Base-by-base conservation (phyloP, 169 alveolate species). In the Eimeria maxima region DNA sequence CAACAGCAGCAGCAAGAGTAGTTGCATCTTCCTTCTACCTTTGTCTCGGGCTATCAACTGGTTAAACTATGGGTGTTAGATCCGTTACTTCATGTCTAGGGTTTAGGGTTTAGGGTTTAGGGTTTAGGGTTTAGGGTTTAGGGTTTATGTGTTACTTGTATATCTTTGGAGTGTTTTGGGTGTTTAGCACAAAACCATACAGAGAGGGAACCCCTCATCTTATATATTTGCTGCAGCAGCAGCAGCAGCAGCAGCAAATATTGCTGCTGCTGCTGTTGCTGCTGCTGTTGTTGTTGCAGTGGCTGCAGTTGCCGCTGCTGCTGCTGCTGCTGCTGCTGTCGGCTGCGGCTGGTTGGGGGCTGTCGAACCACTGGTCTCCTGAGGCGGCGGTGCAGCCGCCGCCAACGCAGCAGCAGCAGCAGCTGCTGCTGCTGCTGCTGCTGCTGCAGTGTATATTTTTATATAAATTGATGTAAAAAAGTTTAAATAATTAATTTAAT, bases 81-180 rank as follows among this genome's bases (percentile, higher is more conserved):
- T 16, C 81, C 44, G 87, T 38, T 76, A 42, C 18, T 76, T 33
- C 57, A 2, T 55, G 13, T 33, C 57, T 20, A 71, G 81, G 81
- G 69, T 57, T 57, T 57, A 57, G 69, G 80, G 80, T 69, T 69
- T 69, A 69, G 80, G 80, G 80, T 69, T 69, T 69, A 69, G 80
- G 80, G 80, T 69, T 69, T 69, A 69, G 80, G 80, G 80, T 69
- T 69, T 69, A 69, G 80, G 80, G 80, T 69, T 69, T 69, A 69
- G 80, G 80, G 80, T 69, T 69, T 69, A 69, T 38, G 80, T 33
- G 38, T 33, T 53, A 69, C 80, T 22, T 69, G 24, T 6, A 69
- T 69, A 4, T 69, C 80, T 33, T 8, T 69, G 80, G 45, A 27
- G 38, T n/a, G 14, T 33, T 33, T n/a, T 10, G 80, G 80, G 80